These are phyloP conservation scores for Saitozyma sp. DNA, from an alignment of 768 basidiomycete genomes.

Conservation along the genomic window DNA sequence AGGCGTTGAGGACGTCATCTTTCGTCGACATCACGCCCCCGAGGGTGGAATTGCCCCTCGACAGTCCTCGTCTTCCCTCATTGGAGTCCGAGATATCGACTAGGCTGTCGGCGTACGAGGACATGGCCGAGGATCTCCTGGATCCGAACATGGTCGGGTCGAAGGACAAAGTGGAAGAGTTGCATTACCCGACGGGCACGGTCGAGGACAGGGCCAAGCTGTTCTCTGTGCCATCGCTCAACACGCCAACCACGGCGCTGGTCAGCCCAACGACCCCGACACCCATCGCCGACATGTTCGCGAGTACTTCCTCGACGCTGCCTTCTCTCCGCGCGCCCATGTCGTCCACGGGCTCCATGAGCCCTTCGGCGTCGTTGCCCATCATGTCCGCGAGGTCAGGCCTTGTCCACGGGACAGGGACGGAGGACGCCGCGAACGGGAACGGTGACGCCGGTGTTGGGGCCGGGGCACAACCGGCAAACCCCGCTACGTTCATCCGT, in stretches of 20 bases:
- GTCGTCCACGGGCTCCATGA: conserved; percentile 21
- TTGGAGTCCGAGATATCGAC: conserved; percentile 10
- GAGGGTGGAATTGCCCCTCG: conserved; percentile 30
- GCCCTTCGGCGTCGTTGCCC: conserved; percentile 11
- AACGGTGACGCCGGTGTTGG: no score
- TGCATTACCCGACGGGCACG: conserved; percentile 25
- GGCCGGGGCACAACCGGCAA: conserved; percentile 2
- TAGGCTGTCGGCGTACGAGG: neutral
- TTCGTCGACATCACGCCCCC: conserved; percentile 34
- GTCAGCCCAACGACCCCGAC: conserved; percentile 20
- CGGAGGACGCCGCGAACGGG: no score
- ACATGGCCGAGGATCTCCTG: neutral
- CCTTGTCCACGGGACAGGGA: no score
- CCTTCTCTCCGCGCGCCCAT: conserved; percentile 17
- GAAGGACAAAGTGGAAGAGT: conserved; percentile 13
- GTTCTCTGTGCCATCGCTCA: conserved; percentile 11
- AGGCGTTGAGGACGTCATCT: conserved; percentile 3
- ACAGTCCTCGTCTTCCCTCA: conserved; percentile 12
- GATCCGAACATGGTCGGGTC: neutral
- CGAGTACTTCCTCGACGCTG: conserved; percentile 17
- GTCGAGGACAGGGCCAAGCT: conserved; percentile 25
- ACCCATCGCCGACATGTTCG: conserved; percentile 43
- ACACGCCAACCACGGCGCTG: neutral
- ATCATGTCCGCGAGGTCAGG: neutral
- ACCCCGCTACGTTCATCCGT: conserved; percentile 31